Evolutionary conservation across 2,329 filamentous ascomycete species (phyloP).

Genomic region (Lachnellula subtilissima): DNA sequence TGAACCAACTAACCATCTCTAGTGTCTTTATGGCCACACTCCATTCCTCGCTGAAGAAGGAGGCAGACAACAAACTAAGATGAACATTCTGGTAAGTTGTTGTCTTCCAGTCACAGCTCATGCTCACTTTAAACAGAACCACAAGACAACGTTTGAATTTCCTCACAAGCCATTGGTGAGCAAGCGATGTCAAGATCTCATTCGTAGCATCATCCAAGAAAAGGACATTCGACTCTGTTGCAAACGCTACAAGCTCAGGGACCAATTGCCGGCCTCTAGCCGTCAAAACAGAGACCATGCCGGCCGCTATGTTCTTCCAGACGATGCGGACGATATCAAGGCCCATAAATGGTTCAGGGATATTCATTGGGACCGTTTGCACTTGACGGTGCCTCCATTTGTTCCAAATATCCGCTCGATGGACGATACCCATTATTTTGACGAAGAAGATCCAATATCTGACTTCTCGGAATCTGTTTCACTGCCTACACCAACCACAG

Average conservation of each 20-base stretch:
- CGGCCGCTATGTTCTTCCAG: conserved; percentile 67
- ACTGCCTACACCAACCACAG: conserved; percentile 11
- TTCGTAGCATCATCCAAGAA: conserved; percentile 66
- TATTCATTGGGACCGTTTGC: conserved; percentile 72
- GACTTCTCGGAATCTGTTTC: conserved; percentile 49
- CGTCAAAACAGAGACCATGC: conserved; percentile 34
- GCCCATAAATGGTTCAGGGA: conserved; percentile 78
- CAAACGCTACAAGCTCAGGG: conserved; percentile 65
- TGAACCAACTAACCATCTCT: neutral
- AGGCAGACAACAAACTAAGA: conserved; percentile 73
- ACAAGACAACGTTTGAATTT: conserved; percentile 66
- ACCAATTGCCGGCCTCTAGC: conserved; percentile 34
- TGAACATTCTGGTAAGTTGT: conserved; percentile 68
- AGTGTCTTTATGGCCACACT: conserved; percentile 85
- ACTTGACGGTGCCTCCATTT: conserved; percentile 69
- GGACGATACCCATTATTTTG: conserved; percentile 85
- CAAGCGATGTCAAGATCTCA: conserved; percentile 69
- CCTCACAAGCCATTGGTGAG: conserved; percentile 63
- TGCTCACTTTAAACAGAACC: conserved; percentile 50
- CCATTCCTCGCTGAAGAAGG: conserved; percentile 78
- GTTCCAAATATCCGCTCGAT: conserved; percentile 64
- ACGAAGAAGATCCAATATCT: conserved; percentile 70
- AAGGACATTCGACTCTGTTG: conserved; percentile 74
- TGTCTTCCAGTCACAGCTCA: neutral
- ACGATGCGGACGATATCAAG: conserved; percentile 89